Evolutionary conservation across 305 asterid species (phyloP), one percentile per base, ranked within the genome.

Genomic region (Stenogyne calaminthoides): DNA sequence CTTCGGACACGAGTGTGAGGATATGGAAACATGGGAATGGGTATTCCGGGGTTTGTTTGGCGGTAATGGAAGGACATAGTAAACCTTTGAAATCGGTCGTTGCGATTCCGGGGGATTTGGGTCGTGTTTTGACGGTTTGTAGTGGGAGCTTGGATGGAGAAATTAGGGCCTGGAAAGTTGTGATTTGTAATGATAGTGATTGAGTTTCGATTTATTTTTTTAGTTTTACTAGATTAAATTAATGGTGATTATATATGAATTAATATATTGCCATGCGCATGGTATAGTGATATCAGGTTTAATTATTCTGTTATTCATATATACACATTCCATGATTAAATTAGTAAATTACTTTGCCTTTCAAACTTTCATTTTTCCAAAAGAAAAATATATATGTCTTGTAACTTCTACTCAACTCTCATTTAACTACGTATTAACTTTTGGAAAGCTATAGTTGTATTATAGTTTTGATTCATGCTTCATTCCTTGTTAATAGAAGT

Each of bases 71-170:
- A 83, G 93, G 93, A 6, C 93, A 89, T 66, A 58, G 74, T 25
- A 83, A 81, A 54, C 86, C 92, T 4, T 75, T 89, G 9, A 89
- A 89, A 76, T 73, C 90, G 0, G 9, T 89, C 11, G 85, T 52
- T 20, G 88, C 77, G 44, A 64, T 77, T 37, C 73, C 79, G 14
- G 62, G 57, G 10, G 76, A 69, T 63, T 37, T 60, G 49, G 70
- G 80, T 57, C 84, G 67, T n/a, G 18, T 67, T 27, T 57, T 88
- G 32, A 69, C 85, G 9, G 82, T 88, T 18, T 77, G 83, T 7
- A 88, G 92, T 81, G 92, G 93, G 54, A 83, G 93, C 34, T 32
- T 86, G 70, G 90, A 85, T 78, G 93, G 93, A 36, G 89, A 89
- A 76, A 86, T 89, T 52, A 82, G 80, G 81, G 84, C 80, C 36